Evolutionary conservation across 2,329 filamentous ascomycete genomes (phyloP).

Genomic region (Scedosporium dehoogii): DNA sequence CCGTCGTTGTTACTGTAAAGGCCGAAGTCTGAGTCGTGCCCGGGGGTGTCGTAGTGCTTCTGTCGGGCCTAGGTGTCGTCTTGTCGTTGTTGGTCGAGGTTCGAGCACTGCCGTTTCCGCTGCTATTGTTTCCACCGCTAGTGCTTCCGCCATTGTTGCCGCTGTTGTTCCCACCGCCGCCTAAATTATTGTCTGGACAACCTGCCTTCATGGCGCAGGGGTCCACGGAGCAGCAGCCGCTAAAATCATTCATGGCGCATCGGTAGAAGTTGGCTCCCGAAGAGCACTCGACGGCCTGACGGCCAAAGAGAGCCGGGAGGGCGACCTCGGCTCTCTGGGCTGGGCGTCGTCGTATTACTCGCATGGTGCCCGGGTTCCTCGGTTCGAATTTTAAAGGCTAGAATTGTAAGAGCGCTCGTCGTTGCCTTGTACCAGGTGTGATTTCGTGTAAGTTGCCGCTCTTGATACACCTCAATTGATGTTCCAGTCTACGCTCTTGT

Average conservation of each 20-base stretch:
- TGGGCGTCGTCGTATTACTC: neutral
- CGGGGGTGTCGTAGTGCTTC: neutral
- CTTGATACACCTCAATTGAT: too few relatives aligned
- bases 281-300: conserved; percentile 16
- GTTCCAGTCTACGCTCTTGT: too few relatives aligned
- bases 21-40: conserved; percentile 10
- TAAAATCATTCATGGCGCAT: conserved; percentile 26
- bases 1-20: conserved; percentile 15
- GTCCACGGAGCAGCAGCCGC: conserved; percentile 35
- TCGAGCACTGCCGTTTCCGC: neutral
- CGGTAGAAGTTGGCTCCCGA: conserved; percentile 23
- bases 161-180: neutral
- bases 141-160: neutral
- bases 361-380: neutral
- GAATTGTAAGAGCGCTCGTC: neutral
- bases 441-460: too few relatives aligned
- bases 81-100: neutral
- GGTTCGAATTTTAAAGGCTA: neutral
- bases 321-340: neutral
- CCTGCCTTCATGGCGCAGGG: conserved; percentile 24
- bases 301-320: neutral
- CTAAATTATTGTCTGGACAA: conserved; percentile 17
- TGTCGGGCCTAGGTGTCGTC: neutral
- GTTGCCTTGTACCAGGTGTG: too few relatives aligned
- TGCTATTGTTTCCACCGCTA: neutral